These are phyloP conservation scores for Coccomyxa subellipsoidea DNA, from an alignment of 163 green algal species.

Conservation along the genomic window DNA sequence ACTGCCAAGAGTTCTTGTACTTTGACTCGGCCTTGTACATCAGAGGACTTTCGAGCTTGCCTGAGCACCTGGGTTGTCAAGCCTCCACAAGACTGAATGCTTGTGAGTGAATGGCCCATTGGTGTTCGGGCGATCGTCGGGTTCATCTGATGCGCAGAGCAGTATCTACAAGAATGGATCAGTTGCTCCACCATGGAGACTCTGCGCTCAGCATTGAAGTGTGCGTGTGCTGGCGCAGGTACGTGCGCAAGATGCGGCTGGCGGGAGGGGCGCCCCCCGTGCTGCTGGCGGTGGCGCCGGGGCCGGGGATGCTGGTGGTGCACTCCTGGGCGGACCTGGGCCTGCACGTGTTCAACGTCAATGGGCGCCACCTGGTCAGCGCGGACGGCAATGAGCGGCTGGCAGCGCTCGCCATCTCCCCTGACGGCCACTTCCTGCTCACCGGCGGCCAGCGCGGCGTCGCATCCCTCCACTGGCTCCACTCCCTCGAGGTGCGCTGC, in stretches of 20 bases:
- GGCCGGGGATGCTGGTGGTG: slow-evolving; percentile 26
- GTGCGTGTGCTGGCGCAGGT: slow-evolving; percentile 19
- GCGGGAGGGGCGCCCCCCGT: background rate
- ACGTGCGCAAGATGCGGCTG: slow-evolving; percentile 22
- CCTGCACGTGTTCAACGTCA: slow-evolving; percentile 48
- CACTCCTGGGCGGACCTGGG: slow-evolving; percentile 25
- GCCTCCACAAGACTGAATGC: too few species aligned
- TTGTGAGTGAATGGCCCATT: too few species aligned
- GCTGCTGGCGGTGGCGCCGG: slow-evolving; percentile 21
- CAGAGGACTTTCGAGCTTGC: too few species aligned
- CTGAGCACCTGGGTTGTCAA: too few species aligned
- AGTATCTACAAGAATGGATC: too few species aligned
- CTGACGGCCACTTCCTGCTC: slow-evolving; percentile 51
- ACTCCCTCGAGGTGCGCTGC: slow-evolving; percentile 37
- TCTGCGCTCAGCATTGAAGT: too few species aligned
- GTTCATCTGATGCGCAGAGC: too few species aligned
- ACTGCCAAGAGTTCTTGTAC: too few species aligned
- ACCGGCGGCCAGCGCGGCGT: slow-evolving; percentile 40
- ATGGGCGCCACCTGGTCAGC: slow-evolving; percentile 36
- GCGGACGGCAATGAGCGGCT: slow-evolving; percentile 46
- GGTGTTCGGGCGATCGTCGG: too few species aligned
- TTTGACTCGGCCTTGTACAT: too few species aligned
- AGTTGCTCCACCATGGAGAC: too few species aligned
- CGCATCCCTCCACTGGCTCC: slow-evolving; percentile 40
- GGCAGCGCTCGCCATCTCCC: slow-evolving; percentile 25